Evolutionary conservation across 2,329 filamentous ascomycete species (phyloP), one percentile per base, ranked within the genome.

Genomic region (Neopestalotiopsis sp.): DNA sequence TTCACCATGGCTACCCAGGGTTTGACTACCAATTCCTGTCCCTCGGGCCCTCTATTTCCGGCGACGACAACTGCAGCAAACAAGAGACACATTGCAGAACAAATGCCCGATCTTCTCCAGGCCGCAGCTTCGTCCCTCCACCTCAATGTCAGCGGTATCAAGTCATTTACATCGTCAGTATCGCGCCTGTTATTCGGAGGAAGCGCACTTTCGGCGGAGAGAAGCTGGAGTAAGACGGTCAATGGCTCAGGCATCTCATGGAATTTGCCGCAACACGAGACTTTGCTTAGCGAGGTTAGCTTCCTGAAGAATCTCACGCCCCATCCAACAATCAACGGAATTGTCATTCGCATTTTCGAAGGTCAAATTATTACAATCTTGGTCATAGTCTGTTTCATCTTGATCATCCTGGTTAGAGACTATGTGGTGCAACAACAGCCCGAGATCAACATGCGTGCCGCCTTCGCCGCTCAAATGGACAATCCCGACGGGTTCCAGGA

Each of bases 371-470:
- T 99, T 73, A 99, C 95, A 0, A 83, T 98, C 5, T 83, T 97
- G 12, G 94, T 98, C 65, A 95, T 99, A 7, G 88, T 97, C 59
- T 94, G 92, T 69, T 99, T 98, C 80, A 98, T 99, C 69, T 84
- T 99, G n/a, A 91, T 99, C 57, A 99, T 99, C 74, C 83, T 99
- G 4, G 98, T 99, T 61, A 86, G 97, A 61, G 96, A 99, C 82
- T 99, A 97, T 88, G 96, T 99, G 65, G 94, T 99, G 10, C 96
- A 99, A 78, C 96, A 99, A 78, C 96, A 99, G 77, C 96, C 95
- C 4, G 91, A 95, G 72, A 92, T 96, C 73, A 97, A 97, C 75
- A 91, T 96, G 84, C 91, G 90, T 0, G 91, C 87, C 9, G 88
- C 88, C 3, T 88, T 90, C 75, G 89, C 86, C 12, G 87, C 84